Evolutionary conservation across 495 filamentous ascomycete species (phyloP).

Genomic region (Chaetomium tenue): DNA sequence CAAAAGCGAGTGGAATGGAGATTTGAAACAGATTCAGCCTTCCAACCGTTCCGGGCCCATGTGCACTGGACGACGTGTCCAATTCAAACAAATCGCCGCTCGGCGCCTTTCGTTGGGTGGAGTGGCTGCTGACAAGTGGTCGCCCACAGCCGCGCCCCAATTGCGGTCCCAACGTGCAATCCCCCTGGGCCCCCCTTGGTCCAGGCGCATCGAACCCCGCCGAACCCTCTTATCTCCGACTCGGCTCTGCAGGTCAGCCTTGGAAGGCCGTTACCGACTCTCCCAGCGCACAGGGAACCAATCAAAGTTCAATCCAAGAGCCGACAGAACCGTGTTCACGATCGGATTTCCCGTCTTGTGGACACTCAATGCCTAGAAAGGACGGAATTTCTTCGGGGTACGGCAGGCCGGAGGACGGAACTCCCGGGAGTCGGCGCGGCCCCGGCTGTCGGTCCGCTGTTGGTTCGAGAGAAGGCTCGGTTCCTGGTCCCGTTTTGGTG

Average conservation of each 20-base stretch:
- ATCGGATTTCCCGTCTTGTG: not conserved
- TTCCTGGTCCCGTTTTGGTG: not conserved
- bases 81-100: conserved; percentile 32
- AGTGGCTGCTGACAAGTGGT: conserved; percentile 24
- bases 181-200: conserved; percentile 22
- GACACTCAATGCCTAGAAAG: not conserved
- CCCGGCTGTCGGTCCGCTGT: not conserved
- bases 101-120: conserved; percentile 16
- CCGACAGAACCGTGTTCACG: not conserved
- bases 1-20: conserved; percentile 24
- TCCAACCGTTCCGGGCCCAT: conserved; percentile 22
- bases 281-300: conserved; percentile 26
- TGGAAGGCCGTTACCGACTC: conserved; percentile 1
- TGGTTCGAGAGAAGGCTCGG: not conserved
- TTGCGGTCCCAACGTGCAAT: conserved; percentile 11
- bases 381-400: too few species aligned
- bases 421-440: not conserved
- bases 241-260: conserved; percentile 21
- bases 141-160: conserved; percentile 13
- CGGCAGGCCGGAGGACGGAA: too few species aligned
- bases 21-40: conserved; percentile 24
- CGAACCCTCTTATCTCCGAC: conserved; percentile 5
- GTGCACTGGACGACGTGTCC: conserved; percentile 36
- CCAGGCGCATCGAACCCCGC: not conserved
- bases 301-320: conserved; percentile 19